Evolutionary conservation across 768 basidiomycete species (phyloP).

Genomic region (Naganishia randhawae): DNA sequence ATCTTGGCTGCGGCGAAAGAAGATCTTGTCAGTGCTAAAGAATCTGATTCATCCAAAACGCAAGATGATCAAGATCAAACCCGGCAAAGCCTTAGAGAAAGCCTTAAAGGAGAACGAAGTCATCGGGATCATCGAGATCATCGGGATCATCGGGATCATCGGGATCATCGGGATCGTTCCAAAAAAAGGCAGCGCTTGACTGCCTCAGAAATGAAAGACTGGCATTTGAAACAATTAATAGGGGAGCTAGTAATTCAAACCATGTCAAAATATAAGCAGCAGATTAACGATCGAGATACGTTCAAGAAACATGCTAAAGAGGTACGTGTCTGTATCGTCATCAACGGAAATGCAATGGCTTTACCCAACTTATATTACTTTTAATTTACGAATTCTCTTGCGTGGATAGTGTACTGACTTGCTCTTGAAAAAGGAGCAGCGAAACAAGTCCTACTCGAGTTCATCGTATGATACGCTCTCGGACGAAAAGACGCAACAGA

Average conservation of each 20-base stretch:
- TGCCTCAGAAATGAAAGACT: conserved; percentile 58
- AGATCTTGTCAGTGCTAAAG: not conserved
- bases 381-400: not conserved
- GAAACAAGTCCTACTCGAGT: conserved; percentile 72
- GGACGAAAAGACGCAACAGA: conserved; percentile 80
- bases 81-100: not conserved
- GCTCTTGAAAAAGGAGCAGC: conserved; percentile 93
- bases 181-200: conserved; percentile 22
- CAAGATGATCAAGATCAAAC: not conserved
- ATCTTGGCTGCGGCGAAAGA: conserved; percentile 21
- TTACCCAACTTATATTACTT: not conserved
- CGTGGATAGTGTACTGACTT: conserved; percentile 68
- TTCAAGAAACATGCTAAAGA: conserved; percentile 97
- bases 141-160: too few relatives aligned
- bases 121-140: too few relatives aligned
- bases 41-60: not conserved
- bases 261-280: conserved; percentile 81
- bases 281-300: conserved; percentile 62
- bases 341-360: not conserved
- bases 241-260: conserved; percentile 84
- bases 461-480: conserved; percentile 69
- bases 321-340: conserved; percentile 55
- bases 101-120: conserved; percentile 32
- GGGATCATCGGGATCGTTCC: conserved; percentile 23
- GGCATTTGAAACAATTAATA: conserved; percentile 73